These are phyloP conservation scores for Globisporangium abappressorium DNA, from an alignment of 352 stramenopile species.

Conservation along the genomic window DNA sequence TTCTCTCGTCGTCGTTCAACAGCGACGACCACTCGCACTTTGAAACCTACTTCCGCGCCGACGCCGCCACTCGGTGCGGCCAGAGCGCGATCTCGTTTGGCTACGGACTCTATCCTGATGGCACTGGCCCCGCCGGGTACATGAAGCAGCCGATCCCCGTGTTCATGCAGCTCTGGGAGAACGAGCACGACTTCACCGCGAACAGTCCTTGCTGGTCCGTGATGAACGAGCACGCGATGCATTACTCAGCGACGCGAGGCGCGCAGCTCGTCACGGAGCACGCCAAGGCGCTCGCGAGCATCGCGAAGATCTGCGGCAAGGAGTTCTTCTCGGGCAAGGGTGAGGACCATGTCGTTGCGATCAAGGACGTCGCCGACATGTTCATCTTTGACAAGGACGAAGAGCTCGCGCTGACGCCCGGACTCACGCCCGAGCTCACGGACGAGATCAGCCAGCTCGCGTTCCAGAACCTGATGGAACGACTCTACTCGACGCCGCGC, in stretches of 20 bases:
- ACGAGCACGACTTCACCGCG: constrained; percentile 75
- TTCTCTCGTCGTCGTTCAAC: constrained; percentile 68
- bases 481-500: constrained; percentile 61
- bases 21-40: constrained; percentile 54
- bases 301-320: constrained; percentile 44
- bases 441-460: constrained; percentile 52
- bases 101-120: constrained; percentile 68
- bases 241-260: constrained; percentile 40
- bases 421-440: constrained; percentile 43
- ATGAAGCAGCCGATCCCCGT: constrained; percentile 62
- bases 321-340: constrained; percentile 35
- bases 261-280: constrained; percentile 41
- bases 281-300: constrained; percentile 32
- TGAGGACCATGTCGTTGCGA: constrained; percentile 46
- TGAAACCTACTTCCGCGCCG: constrained; percentile 73
- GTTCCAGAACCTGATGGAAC: constrained; percentile 73
- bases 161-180: constrained; percentile 80
- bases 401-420: constrained; percentile 39
- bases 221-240: constrained; percentile 45
- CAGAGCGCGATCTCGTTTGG: constrained; percentile 69
- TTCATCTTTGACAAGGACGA: constrained; percentile 70
- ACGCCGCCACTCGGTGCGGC: constrained; percentile 62
- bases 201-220: constrained; percentile 63
- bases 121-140: constrained; percentile 56
- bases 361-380: constrained; percentile 78